Conservation (phyloP, 192 early-diverging fungal genomes). For the Linnemannia schmuckeri region DNA sequence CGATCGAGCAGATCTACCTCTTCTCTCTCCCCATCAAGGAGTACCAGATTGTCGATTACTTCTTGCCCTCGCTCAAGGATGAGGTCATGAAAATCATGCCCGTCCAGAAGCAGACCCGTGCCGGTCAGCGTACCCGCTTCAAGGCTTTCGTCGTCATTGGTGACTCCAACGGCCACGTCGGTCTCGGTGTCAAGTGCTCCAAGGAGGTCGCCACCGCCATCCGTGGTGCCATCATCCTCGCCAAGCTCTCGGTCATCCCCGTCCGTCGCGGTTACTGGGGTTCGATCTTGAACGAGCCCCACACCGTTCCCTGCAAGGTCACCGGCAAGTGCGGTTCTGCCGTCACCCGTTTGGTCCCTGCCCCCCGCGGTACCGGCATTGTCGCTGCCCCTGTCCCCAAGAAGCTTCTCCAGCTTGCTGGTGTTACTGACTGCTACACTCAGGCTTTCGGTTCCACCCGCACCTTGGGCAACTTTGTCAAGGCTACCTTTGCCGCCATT, state of each 20-base stretch:
- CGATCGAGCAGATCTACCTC: constrained; percentile 96
- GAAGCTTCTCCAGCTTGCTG: constrained; percentile 96
- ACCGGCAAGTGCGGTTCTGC: constrained; percentile 97
- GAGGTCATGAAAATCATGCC: constrained; percentile 99
- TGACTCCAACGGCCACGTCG: constrained; percentile 97
- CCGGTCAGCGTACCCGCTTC: constrained; percentile 99
- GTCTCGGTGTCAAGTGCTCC: constrained; percentile 99
- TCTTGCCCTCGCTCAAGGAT: constrained; percentile 95
- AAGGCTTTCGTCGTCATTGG: constrained; percentile 99
- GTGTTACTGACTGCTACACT: constrained; percentile 99
- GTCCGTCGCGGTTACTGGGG: constrained; percentile 99
- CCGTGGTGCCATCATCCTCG: constrained; percentile 98
- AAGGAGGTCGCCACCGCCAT: constrained; percentile 99
- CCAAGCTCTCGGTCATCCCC: constrained; percentile 98
- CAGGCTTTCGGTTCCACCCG: constrained; percentile 95
- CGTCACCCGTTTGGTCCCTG: constrained; percentile 93
- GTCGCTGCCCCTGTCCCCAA: constrained; percentile 98
- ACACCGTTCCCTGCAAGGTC: constrained; percentile 98
- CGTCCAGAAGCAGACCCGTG: constrained; percentile 99
- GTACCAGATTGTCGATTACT: constrained; percentile 98
- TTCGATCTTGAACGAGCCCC: constrained; percentile 93
- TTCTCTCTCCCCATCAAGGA: constrained; percentile 99
- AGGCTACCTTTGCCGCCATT: constrained; percentile 98
- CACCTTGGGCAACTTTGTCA: constrained; percentile 99
- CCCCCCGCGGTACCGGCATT: constrained; percentile 99